A percentile compares a stretch with the other conserved stretches of the same genome.
These are phyloP conservation scores for Globisporangium camurandrum DNA, from an alignment of 352 stramenopile genomes.

Conservation along the genomic window DNA sequence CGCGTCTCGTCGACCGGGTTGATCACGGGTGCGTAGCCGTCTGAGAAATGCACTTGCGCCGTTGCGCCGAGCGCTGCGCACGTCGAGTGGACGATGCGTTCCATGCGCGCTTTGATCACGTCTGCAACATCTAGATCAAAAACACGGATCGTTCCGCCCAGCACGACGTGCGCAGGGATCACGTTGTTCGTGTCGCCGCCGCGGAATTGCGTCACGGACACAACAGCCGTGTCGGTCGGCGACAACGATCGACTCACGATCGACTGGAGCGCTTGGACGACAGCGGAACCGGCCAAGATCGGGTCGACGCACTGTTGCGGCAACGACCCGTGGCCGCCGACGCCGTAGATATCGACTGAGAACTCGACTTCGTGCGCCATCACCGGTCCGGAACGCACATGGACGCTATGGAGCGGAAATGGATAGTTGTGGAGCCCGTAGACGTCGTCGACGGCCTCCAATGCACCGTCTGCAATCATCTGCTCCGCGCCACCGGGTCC, in stretches of 20 bases:
- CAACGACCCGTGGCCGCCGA: conserved; percentile 92
- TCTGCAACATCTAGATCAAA: conserved; percentile 84
- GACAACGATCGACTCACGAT: conserved; percentile 88
- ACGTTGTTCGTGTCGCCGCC: conserved; percentile 94
- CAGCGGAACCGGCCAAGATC: conserved; percentile 83
- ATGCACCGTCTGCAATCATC: conserved; percentile 92
- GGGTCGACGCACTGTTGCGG: conserved; percentile 90
- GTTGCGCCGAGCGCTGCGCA: conserved; percentile 75
- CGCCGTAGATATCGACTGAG: conserved; percentile 85
- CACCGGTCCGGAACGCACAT: conserved; percentile 83
- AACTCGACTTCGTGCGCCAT: conserved; percentile 92
- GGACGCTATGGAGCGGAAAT: conserved; percentile 87
- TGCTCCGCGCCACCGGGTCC: conserved; percentile 84
- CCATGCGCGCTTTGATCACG: conserved; percentile 77
- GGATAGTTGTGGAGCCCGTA: conserved; percentile 91
- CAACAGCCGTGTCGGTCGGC: conserved; percentile 89
- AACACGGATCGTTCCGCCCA: conserved; percentile 91
- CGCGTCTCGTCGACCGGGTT: conserved; percentile 77
- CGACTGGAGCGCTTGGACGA: conserved; percentile 90
- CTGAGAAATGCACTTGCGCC: conserved; percentile 48
- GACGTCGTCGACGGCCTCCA: conserved; percentile 82
- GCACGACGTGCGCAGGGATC: conserved; percentile 78
- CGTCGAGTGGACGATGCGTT: conserved; percentile 81
- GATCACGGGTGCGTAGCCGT: conserved; percentile 72
- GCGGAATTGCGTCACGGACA: conserved; percentile 88